phyloP scores from a whole-genome alignment of 2,329 filamentous ascomycete genomes.

The Phaeomoniella chlamydospora region DNA sequence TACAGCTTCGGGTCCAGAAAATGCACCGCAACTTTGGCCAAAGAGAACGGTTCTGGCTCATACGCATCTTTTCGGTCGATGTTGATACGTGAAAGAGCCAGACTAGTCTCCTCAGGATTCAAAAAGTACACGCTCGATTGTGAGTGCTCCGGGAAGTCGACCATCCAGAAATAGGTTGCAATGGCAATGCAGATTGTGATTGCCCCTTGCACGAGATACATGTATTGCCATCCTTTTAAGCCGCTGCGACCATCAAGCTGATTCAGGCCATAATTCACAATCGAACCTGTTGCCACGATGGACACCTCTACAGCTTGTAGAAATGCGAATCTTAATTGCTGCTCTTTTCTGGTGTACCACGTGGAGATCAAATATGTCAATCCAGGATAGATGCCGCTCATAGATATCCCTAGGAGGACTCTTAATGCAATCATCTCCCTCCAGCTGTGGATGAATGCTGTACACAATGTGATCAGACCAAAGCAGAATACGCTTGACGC shows the following conservation, averaged over 20 bases:
- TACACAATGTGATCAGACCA: slow-evolving; percentile 52
- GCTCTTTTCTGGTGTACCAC: slow-evolving; percentile 50
- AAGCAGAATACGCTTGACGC: slow-evolving; percentile 44
- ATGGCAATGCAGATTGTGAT: slow-evolving; percentile 46
- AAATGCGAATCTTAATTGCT: slow-evolving; percentile 51
- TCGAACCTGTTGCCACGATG: slow-evolving; percentile 49
- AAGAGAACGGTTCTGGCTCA: slow-evolving; percentile 37
- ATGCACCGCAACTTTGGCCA: slow-evolving; percentile 39
- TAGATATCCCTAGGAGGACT: slow-evolving; percentile 50
- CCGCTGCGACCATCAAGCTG: slow-evolving; percentile 41
- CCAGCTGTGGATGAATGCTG: slow-evolving; percentile 54
- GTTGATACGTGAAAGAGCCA: slow-evolving; percentile 44
- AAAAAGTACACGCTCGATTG: slow-evolving; percentile 44
- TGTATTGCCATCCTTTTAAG: slow-evolving; percentile 52
- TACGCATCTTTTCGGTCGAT: slow-evolving; percentile 46
- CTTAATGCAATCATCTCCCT: slow-evolving; percentile 54
- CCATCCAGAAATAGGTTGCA: slow-evolving; percentile 54
- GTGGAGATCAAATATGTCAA: slow-evolving; percentile 32
- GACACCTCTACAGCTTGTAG: slow-evolving; percentile 51
- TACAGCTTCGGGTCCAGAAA: slow-evolving; percentile 49
- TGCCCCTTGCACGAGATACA: slow-evolving; percentile 52
- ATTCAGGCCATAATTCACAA: slow-evolving; percentile 58
- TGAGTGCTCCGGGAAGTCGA: slow-evolving; percentile 52
- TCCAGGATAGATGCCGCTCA: slow-evolving; percentile 33
- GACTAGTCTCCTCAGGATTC: slow-evolving; percentile 36